Conservation (phyloP, 2,329 filamentous ascomycete species). For the Penicillium sclerotiorum region DNA sequence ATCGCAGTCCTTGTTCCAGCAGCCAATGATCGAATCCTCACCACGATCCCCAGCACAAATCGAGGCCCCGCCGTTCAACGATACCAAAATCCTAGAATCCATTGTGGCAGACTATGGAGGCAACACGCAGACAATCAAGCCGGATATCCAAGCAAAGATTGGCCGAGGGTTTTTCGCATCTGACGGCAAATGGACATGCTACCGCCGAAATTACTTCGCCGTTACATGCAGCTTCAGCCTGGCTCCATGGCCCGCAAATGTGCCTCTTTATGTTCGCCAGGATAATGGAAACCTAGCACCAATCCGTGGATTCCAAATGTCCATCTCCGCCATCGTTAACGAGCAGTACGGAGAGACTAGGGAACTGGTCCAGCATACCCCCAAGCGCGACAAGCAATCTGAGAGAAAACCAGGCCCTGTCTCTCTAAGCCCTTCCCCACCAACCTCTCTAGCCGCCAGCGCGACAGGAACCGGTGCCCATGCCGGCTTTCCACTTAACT, state of each 20-base stretch:
- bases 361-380: conserved; percentile 86
- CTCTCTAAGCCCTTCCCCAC: conserved; percentile 67
- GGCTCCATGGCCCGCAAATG: conserved; percentile 59
- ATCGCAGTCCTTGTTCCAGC: conserved; percentile 35
- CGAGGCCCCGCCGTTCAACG: conserved; percentile 47
- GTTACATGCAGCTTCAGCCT: conserved; percentile 79
- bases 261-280: conserved; percentile 61
- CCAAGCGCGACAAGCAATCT: conserved; percentile 86
- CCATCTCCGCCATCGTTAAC: conserved; percentile 80
- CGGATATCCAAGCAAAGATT: conserved; percentile 76
- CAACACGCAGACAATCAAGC: conserved; percentile 56
- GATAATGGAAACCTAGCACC: conserved; percentile 51
- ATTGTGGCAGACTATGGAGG: conserved; percentile 35
- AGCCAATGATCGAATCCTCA: conserved; percentile 31
- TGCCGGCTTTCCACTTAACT: conserved; percentile 25
- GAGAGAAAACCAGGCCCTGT: conserved; percentile 72
- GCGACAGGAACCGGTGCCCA: conserved; percentile 26
- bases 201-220: conserved; percentile 87
- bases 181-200: conserved; percentile 88
- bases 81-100: conserved; percentile 40
- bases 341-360: conserved; percentile 74
- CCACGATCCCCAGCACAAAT: conserved; percentile 20
- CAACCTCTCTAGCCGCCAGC: conserved; percentile 46
- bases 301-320: conserved; percentile 78
- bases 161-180: conserved; percentile 86